These are phyloP conservation scores for Carnegiea gigantea DNA, from an alignment of 179 eudicot species.

Conservation along the genomic window DNA sequence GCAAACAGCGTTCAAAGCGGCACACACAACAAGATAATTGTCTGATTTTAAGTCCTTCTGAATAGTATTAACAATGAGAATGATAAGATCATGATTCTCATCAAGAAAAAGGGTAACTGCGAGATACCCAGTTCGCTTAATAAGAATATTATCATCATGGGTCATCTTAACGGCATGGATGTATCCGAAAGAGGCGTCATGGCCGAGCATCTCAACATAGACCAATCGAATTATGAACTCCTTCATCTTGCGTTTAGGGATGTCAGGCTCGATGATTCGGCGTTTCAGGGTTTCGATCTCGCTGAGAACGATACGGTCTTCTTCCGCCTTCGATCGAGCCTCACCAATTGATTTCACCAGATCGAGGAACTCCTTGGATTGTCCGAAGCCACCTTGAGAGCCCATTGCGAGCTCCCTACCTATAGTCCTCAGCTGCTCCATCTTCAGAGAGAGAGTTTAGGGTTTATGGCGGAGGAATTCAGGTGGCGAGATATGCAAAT, in stretches of 20 bases:
- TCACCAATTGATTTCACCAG: constrained; percentile 93
- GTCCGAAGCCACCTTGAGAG: constrained; percentile 81
- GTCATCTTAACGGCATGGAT: constrained; percentile 97
- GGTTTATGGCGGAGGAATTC: not conserved
- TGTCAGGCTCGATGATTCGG: constrained; percentile 62
- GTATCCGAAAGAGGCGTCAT: constrained; percentile 87
- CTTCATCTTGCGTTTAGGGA: constrained; percentile 81
- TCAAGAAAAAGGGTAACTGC: constrained; percentile 83
- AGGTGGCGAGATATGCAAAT: not conserved
- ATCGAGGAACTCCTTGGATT: constrained; percentile 91
- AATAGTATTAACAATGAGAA: constrained; percentile 94
- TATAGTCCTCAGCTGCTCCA: constrained; percentile 92
- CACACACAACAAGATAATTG: constrained; percentile 81
- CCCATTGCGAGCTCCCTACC: constrained; percentile 96
- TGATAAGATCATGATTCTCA: constrained; percentile 89
- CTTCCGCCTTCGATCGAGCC: constrained; percentile 91
- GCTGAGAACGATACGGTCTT: constrained; percentile 73
- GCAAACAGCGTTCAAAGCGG: constrained; percentile 90
- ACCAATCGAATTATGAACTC: constrained; percentile 83
- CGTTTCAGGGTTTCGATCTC: constrained; percentile 78
- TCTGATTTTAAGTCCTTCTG: constrained; percentile 94
- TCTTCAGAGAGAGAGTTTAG: constrained; percentile 2
- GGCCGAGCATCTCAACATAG: constrained; percentile 93
- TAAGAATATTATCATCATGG: constrained; percentile 58
- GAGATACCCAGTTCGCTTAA: constrained; percentile 87